These are phyloP conservation scores for Cytospora mali DNA, from an alignment of 2,329 filamentous ascomycete species.

Conservation along the genomic window DNA sequence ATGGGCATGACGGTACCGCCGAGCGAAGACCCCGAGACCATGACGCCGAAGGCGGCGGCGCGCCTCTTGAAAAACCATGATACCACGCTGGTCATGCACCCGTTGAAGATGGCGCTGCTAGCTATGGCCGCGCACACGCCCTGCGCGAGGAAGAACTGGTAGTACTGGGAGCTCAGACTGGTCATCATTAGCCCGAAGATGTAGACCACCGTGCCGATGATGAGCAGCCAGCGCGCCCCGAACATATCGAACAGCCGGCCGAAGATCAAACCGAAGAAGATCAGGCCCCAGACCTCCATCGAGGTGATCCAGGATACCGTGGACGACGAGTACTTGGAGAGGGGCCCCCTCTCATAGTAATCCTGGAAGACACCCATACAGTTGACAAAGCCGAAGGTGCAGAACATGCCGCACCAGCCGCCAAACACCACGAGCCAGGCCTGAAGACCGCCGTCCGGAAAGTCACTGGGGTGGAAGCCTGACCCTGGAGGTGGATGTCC, in stretches of 20 bases:
- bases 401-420: conserved; percentile 41
- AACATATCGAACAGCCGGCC: conserved; percentile 56
- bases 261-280: conserved; percentile 50
- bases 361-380: conserved; percentile 58
- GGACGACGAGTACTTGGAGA: conserved; percentile 50
- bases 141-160: conserved; percentile 46
- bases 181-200: conserved; percentile 65
- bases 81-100: conserved; percentile 39
- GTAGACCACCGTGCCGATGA: conserved; percentile 54
- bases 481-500: conserved; percentile 31
- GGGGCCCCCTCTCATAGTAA: conserved; percentile 54
- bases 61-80: conserved; percentile 53
- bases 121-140: conserved; percentile 39
- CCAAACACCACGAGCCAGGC: conserved; percentile 54
- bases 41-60: conserved; percentile 51
- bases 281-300: conserved; percentile 49
- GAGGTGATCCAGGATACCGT: conserved; percentile 61
- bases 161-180: conserved; percentile 47
- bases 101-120: conserved; percentile 41
- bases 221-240: conserved; percentile 58
- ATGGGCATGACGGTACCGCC: conserved; percentile 61
- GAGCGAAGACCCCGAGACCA: conserved; percentile 51
- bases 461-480: conserved; percentile 44
- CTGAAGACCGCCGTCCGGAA: conserved; percentile 54
- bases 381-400: conserved; percentile 44